Percentiles rank a stretch among this genome's conserved stretches.
phyloP scores from a whole-genome alignment of 2,329 filamentous ascomycete genomes.

The Ceratocystis harringtonii region DNA sequence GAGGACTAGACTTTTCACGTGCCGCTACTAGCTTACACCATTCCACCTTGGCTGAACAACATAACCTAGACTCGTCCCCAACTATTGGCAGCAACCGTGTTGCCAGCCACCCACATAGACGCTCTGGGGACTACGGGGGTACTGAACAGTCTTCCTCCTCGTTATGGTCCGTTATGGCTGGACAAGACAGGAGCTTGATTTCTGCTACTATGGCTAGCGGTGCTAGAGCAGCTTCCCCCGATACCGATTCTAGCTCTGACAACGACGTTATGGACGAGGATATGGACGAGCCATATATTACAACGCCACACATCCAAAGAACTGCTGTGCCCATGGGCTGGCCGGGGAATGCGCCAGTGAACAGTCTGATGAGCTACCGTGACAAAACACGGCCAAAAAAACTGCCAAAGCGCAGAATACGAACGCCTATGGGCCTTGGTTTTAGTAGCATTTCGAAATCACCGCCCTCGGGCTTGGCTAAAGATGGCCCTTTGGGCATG shows the following conservation, averaged over 20 bases:
- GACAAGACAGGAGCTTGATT: conserved; percentile 53
- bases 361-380: conserved; percentile 68
- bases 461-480: conserved; percentile 42
- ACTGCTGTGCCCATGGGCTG: conserved; percentile 26
- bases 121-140: conserved; percentile 33
- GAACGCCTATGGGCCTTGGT: conserved; percentile 35
- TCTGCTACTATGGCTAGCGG: conserved; percentile 69
- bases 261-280: conserved; percentile 58
- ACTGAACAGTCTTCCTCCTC: conserved; percentile 53
- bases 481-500: conserved; percentile 24
- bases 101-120: conserved; percentile 39
- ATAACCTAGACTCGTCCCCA: conserved; percentile 80
- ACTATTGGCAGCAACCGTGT: conserved; percentile 51
- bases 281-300: conserved; percentile 66
- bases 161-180: conserved; percentile 56
- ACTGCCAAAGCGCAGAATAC: conserved; percentile 44
- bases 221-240: conserved; percentile 51
- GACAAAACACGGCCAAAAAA: conserved; percentile 57
- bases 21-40: conserved; percentile 91
- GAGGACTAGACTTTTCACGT: conserved; percentile 83
- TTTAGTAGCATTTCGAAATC: conserved; percentile 49
- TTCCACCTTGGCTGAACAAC: conserved; percentile 77
- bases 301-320: conserved; percentile 50
- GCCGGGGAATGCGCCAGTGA: conserved; percentile 43
- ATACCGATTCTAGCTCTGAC: conserved; percentile 60